Evolutionary conservation across 441 rosid genomes (phyloP).

Genomic region (Croton setiger): DNA sequence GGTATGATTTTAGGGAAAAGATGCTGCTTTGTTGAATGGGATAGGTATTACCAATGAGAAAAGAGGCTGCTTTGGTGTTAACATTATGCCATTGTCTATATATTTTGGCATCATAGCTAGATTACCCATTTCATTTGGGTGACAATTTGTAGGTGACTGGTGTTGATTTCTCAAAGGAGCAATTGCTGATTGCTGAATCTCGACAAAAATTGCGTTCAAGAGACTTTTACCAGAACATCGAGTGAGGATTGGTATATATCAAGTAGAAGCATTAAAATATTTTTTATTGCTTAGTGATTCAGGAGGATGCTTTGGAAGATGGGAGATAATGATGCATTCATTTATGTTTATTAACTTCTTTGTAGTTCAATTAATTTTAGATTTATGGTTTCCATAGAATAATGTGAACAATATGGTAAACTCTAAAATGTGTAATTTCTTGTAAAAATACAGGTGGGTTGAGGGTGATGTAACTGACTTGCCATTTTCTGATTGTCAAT

Average conservation of each 20-base stretch:
- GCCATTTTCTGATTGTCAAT: conserved; percentile 61
- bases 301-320: neutral
- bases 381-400: neutral
- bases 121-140: neutral
- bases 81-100: neutral
- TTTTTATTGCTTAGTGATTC: neutral
- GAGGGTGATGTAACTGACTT: conserved; percentile 79
- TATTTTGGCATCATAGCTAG: neutral
- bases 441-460: conserved; percentile 54
- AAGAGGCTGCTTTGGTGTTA: neutral
- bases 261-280: neutral
- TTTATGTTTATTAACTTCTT: neutral
- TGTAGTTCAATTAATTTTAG: neutral
- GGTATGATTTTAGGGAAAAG: neutral
- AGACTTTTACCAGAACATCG: conserved; percentile 67
- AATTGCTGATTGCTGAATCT: conserved; percentile 60
- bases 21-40: neutral
- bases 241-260: conserved; percentile 72
- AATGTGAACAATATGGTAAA: neutral
- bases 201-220: conserved; percentile 44
- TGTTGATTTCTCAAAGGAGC: conserved; percentile 79
- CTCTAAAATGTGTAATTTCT: neutral
- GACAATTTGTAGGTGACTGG: conserved; percentile 52
- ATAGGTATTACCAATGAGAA: neutral
- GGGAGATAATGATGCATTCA: neutral